Percentiles rank a stretch among this genome's conserved stretches.
Conservation (phyloP, 352 stramenopile genomes). For the Phytophthora citrophthora region DNA sequence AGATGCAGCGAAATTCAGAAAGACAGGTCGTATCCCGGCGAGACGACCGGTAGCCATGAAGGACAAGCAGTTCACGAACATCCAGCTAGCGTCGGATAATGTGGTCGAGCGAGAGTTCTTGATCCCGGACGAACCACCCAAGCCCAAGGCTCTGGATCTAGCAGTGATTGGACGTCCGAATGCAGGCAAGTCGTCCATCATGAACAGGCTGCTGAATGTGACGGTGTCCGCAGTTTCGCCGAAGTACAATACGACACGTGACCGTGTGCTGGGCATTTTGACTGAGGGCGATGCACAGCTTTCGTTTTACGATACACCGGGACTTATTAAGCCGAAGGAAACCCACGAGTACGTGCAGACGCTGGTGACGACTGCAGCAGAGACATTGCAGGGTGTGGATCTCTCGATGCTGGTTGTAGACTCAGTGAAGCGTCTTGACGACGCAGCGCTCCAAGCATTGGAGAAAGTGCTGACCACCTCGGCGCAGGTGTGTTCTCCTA, state of each 20-base stretch:
- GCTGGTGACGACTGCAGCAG: slow-evolving; percentile 75
- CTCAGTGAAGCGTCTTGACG: slow-evolving; percentile 84
- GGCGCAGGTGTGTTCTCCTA: slow-evolving; percentile 73
- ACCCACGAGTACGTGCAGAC: slow-evolving; percentile 83
- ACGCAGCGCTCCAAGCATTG: slow-evolving; percentile 75
- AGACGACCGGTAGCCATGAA: slow-evolving; percentile 52
- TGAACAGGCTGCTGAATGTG: slow-evolving; percentile 79
- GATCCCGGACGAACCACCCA: slow-evolving; percentile 72
- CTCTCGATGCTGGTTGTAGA: slow-evolving; percentile 88
- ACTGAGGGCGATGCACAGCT: slow-evolving; percentile 80
- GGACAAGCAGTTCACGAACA: slow-evolving; percentile 78
- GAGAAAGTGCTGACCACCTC: slow-evolving; percentile 83
- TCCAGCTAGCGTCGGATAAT: slow-evolving; percentile 62
- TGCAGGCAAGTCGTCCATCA: slow-evolving; percentile 87
- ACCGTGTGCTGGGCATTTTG: slow-evolving; percentile 80
- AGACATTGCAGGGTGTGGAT: slow-evolving; percentile 85
- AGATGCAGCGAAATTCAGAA: slow-evolving; percentile 16
- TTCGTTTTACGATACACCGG: slow-evolving; percentile 88
- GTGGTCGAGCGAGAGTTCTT: slow-evolving; percentile 77
- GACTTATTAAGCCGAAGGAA: slow-evolving; percentile 90
- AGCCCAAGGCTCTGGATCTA: slow-evolving; percentile 73
- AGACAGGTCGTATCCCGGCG: slow-evolving; percentile 26
- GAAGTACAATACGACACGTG: slow-evolving; percentile 90
- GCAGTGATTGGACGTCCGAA: slow-evolving; percentile 89
- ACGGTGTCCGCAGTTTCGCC: slow-evolving; percentile 87